Evolutionary conservation across 108 stramenopile genomes (phyloP).

Genomic region (Hondaea fermentalgiana): DNA sequence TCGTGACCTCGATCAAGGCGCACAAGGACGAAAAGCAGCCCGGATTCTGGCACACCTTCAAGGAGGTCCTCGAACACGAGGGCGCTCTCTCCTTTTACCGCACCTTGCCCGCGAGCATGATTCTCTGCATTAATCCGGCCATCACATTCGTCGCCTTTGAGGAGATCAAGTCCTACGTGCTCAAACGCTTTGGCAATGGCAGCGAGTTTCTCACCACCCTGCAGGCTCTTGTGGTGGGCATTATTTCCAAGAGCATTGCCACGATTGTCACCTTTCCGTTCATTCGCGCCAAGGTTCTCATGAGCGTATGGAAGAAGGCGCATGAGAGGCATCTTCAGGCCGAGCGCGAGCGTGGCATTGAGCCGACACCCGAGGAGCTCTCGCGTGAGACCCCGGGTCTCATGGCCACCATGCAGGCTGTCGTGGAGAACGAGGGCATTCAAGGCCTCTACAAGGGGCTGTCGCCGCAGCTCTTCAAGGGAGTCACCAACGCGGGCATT

Average conservation of each 20-base stretch:
- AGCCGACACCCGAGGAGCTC: neutral
- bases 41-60: neutral
- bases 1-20: neutral
- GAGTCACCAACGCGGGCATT: neutral
- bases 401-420: neutral
- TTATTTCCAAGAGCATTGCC: neutral
- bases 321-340: neutral
- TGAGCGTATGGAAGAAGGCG: conserved; percentile 9
- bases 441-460: neutral
- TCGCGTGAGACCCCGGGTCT: neutral
- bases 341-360: neutral
- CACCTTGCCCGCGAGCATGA: neutral
- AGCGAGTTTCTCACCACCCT: neutral
- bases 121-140: conserved; percentile 10
- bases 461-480: neutral
- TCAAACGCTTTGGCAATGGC: neutral
- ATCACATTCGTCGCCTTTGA: neutral
- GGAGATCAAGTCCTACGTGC: neutral
- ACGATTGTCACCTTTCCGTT: neutral
- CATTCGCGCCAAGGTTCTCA: conserved; percentile 11
- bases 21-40: neutral
- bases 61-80: neutral
- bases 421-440: neutral
- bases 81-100: neutral
- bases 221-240: neutral